A percentile compares a stretch with the other conserved stretches of the same genome.
Conservation (phyloP, 2,329 filamentous ascomycete species). For the Cladosporium sp. region DNA sequence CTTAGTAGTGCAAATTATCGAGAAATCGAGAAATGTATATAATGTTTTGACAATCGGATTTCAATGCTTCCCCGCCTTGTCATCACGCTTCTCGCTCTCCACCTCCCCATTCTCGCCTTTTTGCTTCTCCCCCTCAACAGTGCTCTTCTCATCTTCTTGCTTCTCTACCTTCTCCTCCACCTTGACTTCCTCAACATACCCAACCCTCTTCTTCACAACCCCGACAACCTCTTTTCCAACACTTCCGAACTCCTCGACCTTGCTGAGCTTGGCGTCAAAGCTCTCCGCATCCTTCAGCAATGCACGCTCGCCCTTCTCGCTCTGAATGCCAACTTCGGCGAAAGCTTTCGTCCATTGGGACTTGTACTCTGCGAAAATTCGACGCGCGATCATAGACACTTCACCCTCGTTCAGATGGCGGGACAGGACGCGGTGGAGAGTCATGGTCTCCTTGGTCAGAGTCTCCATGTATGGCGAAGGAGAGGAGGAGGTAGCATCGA, state of each 20-base stretch:
- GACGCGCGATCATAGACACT: conserved; percentile 77
- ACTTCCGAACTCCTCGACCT: conserved; percentile 74
- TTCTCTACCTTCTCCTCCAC: conserved; percentile 5
- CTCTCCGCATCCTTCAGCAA: conserved; percentile 74
- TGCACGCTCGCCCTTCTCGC: conserved; percentile 66
- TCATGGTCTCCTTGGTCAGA: conserved; percentile 78
- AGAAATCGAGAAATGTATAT: too few species aligned
- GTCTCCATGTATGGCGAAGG: conserved; percentile 77
- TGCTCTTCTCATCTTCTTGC: conserved; percentile 7
- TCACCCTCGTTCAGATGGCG: conserved; percentile 75
- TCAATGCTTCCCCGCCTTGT: background rate
- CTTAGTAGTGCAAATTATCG: too few species aligned
- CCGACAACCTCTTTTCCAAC: conserved; percentile 47
- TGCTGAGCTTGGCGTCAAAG: conserved; percentile 66
- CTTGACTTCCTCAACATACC: conserved; percentile 13
- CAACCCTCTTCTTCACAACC: conserved; percentile 49
- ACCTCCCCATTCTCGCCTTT: background rate
- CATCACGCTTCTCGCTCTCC: background rate
- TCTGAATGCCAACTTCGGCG: conserved; percentile 60
- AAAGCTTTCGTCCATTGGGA: conserved; percentile 73
- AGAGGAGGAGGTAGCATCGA: conserved; percentile 54
- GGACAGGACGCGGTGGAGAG: conserved; percentile 74
- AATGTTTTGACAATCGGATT: too few species aligned
- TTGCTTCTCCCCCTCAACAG: background rate
- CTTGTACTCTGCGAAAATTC: conserved; percentile 77